Evolutionary conservation across 106 monocot species (phyloP), one percentile per base, ranked within the genome.

Genomic region (Phalaenopsis equestris): DNA sequence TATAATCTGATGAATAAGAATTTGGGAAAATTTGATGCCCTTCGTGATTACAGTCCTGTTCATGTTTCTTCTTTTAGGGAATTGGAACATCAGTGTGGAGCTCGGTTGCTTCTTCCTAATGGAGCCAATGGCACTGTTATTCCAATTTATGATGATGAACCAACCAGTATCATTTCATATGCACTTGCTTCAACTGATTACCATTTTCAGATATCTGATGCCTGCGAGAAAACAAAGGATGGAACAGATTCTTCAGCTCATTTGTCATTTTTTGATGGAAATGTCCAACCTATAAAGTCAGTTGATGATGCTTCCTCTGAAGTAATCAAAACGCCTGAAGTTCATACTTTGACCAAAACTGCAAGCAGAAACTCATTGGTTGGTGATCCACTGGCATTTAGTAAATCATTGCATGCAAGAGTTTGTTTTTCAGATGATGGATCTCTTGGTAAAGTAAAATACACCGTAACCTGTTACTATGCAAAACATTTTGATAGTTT

Each of bases 101-200:
- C 84, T 12, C 88, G 87, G 75, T 65, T 90, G 57, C 84, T 96
- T 68, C 86, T 96, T 77, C 91, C 96, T 68, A 41, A 72, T 81
- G 96, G 96, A 42, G 76, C 85, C 16, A 83, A 89, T 86, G 87
- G 83, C 42, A 90, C 79, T 41, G 90, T 91, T 47, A 84, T 93
- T 56, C 88, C 89, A 8, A 80, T 96, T 55, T 90, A 88, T 86
- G 96, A 96, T 83, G 96, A 96, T 78, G 96, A 96, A 68, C 91
- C 93, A 41, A 96, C 90, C 12, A 96, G 93, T 78, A 81, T 89
- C 38, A 91, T 96, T 76, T 84, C 88, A 42, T 90, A 90, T 86
- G 93, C 88, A 12, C 87, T 96, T 82, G 84, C 84, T 76, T 93
- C 93, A 77, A 73, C 81, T 75, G 84, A 90, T 75, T 93, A 96